phyloP scores from a whole-genome alignment of 2,329 filamentous ascomycete species.

The Neonectria ditissima region DNA sequence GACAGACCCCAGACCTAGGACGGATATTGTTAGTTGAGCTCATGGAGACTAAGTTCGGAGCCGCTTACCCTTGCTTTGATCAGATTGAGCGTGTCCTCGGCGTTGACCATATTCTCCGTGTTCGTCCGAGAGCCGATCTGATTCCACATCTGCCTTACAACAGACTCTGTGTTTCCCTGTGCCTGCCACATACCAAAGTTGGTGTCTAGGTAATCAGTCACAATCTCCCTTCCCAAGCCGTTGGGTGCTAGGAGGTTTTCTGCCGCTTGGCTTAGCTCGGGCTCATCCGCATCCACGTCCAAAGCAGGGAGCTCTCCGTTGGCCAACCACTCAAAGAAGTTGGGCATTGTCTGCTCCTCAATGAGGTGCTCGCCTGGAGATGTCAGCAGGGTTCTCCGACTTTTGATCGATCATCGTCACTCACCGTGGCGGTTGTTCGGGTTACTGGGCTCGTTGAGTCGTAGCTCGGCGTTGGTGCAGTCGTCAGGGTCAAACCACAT shows the following conservation, averaged over 20 bases:
- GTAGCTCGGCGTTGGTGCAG: neutral
- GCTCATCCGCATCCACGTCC: neutral
- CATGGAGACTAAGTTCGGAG: neutral
- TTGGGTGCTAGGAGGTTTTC: neutral
- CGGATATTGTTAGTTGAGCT: neutral
- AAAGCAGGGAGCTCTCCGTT: neutral
- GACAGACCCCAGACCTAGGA: neutral
- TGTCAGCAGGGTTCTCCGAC: neutral
- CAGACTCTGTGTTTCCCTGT: neutral
- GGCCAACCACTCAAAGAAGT: neutral
- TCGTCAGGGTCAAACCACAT: neutral
- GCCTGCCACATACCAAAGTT: neutral
- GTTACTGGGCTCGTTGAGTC: neutral
- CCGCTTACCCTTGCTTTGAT: conserved; percentile 1
- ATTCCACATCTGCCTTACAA: conserved; percentile 1
- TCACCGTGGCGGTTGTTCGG: neutral
- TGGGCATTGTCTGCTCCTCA: neutral
- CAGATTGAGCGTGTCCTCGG: conserved; percentile 2
- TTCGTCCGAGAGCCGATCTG: neutral
- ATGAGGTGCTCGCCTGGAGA: neutral
- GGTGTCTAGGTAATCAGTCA: neutral
- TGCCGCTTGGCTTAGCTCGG: neutral
- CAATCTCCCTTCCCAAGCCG: neutral
- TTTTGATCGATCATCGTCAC: neutral
- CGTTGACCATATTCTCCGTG: conserved; percentile 2